Conservation (phyloP, 305 asterid genomes). For the Stenogyne calaminthoides region DNA sequence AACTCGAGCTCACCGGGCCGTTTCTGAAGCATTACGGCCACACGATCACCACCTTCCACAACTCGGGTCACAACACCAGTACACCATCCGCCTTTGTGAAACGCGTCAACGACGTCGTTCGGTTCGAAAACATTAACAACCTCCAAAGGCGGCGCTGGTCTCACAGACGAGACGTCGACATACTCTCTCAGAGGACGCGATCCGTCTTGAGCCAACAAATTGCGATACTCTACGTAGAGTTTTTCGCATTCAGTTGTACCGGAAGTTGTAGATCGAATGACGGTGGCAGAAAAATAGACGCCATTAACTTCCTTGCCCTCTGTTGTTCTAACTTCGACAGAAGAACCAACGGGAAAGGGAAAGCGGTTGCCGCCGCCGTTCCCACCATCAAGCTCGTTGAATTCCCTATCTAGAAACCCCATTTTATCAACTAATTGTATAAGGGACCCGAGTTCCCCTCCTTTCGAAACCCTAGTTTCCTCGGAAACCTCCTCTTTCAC, state of each 20-base stretch:
- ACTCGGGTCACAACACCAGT: not conserved
- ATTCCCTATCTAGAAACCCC: conserved; percentile 39
- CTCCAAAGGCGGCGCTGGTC: not conserved
- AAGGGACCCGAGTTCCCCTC: conserved; percentile 18
- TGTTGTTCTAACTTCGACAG: not conserved
- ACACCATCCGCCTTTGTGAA: not conserved
- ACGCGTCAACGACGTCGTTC: conserved; percentile 9
- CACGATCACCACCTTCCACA: not conserved
- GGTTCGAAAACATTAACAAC: not conserved
- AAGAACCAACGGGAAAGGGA: not conserved
- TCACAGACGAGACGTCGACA: not conserved
- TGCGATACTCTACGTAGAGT: not conserved
- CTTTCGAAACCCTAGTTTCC: not conserved
- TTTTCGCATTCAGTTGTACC: not conserved
- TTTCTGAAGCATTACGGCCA: not conserved
- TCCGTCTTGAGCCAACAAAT: not conserved
- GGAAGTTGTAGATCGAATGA: not conserved
- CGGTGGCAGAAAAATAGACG: not conserved
- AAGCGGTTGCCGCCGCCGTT: not conserved
- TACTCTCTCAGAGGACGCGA: not conserved
- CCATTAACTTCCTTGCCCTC: not conserved
- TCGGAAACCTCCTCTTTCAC: conserved; percentile 1
- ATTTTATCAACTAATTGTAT: conserved; percentile 35
- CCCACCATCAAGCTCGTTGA: conserved; percentile 19
- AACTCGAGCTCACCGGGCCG: not conserved